Base-by-base conservation (phyloP, 495 filamentous ascomycete genomes). In the Hyaloscypha hepaticicola region DNA sequence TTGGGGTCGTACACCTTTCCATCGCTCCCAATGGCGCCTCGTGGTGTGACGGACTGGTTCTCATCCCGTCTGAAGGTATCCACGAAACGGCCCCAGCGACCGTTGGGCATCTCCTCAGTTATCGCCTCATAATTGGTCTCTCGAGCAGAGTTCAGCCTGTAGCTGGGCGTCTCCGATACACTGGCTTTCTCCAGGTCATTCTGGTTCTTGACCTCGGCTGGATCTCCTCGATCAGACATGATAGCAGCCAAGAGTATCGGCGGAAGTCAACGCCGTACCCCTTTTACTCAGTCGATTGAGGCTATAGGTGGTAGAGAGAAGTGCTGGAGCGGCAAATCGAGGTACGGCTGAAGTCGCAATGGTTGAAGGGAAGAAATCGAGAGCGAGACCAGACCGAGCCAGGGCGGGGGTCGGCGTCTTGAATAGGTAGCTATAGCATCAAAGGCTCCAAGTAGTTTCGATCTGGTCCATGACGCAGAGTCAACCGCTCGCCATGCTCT, bases 11-110 rank as follows among this genome's bases (percentile, higher is more conserved):
- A 95, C 53, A 83, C 81, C 29, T 85, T 83, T 7, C 83, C 85
- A 80, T 88, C 82, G 41, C 83, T 79, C 62, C 82, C 78, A 34
- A 82, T 65, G 52, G 73, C 69, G 55, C 80, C 79, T 34, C 79
- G 81, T 25, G 83, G 80, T 26, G 84, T 87, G 28, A 88, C 79
- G 55, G 80, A 80, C 5, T 81, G 78, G 71, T 86, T 85, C 16
- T 91, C 90, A 66, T 97, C 92, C 28, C 88, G 81, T 69, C 87
- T 87, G 81, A 98, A 97, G 71, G 91, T 89, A 74, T 96, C 87
- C 61, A 90, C 63, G 64, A 92, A 77, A 26, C 83, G 82, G 14
- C 76, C 72, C 50, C n/a, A 53, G 25, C 0, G 0, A 83, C 55
- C 8, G 80, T 70, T 63, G 19, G 53, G 38, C 41, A 56, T 41